phyloP scores from a whole-genome alignment of 2,329 filamentous ascomycete genomes.

The Diaporthe destruens region DNA sequence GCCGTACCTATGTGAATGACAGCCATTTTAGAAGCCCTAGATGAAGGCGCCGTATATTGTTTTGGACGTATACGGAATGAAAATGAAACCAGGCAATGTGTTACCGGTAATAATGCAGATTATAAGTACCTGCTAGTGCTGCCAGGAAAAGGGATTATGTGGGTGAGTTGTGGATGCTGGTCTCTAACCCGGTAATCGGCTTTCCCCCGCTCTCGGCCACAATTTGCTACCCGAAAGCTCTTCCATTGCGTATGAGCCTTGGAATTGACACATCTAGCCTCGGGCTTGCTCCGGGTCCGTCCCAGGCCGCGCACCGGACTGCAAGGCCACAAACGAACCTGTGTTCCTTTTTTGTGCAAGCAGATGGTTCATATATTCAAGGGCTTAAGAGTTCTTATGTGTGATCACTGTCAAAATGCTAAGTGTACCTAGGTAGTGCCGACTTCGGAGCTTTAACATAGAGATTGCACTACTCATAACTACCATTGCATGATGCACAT shows the following conservation, averaged over 20 bases:
- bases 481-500: too few species aligned
- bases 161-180: neutral
- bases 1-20: slow-evolving; percentile 21
- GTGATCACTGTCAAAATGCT: neutral
- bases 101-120: neutral
- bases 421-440: neutral
- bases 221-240: neutral
- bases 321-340: too few species aligned
- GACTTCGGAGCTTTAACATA: neutral
- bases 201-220: slow-evolving; percentile 23
- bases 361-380: too few species aligned
- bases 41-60: neutral
- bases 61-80: too few species aligned
- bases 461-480: neutral
- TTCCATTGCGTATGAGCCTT: neutral
- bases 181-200: neutral
- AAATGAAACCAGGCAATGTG: neutral
- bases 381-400: neutral
- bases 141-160: neutral
- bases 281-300: slow-evolving; percentile 20
- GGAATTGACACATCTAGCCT: neutral
- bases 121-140: neutral
- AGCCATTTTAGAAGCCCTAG: neutral
- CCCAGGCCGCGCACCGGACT: neutral
- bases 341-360: too few species aligned